Percentiles rank a stretch among this genome's conserved stretches.
phyloP scores from a whole-genome alignment of 2,329 filamentous ascomycete genomes.

The Tolypocladium inflatum region DNA sequence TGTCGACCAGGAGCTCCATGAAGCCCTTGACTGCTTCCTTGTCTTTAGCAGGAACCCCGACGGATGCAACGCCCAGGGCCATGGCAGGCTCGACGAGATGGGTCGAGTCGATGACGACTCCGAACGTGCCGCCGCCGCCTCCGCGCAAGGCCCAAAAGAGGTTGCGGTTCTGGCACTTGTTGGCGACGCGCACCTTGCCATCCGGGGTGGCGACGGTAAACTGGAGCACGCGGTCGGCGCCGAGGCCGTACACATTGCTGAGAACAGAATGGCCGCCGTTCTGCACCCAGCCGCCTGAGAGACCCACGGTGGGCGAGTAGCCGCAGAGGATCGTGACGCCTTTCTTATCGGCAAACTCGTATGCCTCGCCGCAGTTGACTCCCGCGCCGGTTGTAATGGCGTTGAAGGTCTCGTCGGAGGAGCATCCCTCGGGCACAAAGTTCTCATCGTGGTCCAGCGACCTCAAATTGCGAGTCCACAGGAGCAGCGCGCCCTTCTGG shows the following conservation, averaged over 20 bases:
- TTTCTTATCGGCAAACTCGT: slow-evolving; percentile 2
- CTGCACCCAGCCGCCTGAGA: slow-evolving; percentile 16
- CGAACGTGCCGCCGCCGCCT: slow-evolving; percentile 32
- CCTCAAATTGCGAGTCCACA: slow-evolving; percentile 4
- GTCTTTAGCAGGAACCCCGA: not conserved
- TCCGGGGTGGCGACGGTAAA: slow-evolving; percentile 31
- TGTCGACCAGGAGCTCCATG: slow-evolving; percentile 7
- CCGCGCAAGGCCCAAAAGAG: slow-evolving; percentile 41
- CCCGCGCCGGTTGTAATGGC: slow-evolving; percentile 3
- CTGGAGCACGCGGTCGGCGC: slow-evolving; percentile 22
- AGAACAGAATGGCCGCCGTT: slow-evolving; percentile 41
- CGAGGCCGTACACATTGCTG: slow-evolving; percentile 29
- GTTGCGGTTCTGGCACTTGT: slow-evolving; percentile 29
- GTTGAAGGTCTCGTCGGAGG: not conserved
- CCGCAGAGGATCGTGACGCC: slow-evolving; percentile 3
- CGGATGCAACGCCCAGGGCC: slow-evolving; percentile 1
- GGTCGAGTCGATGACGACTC: slow-evolving; percentile 30
- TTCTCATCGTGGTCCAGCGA: not conserved
- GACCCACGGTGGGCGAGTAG: slow-evolving; percentile 12
- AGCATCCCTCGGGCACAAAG: slow-evolving; percentile 3
- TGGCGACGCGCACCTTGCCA: slow-evolving; percentile 29
- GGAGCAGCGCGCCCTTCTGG: slow-evolving; percentile 1
- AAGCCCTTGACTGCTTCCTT: not conserved
- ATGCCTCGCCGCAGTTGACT: slow-evolving; percentile 5
- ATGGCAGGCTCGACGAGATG: slow-evolving; percentile 2